A percentile compares a stretch with the other conserved stretches of the same genome.
These are phyloP conservation scores for Globisporangium takayamanum DNA, from an alignment of 352 stramenopile genomes.

Conservation along the genomic window DNA sequence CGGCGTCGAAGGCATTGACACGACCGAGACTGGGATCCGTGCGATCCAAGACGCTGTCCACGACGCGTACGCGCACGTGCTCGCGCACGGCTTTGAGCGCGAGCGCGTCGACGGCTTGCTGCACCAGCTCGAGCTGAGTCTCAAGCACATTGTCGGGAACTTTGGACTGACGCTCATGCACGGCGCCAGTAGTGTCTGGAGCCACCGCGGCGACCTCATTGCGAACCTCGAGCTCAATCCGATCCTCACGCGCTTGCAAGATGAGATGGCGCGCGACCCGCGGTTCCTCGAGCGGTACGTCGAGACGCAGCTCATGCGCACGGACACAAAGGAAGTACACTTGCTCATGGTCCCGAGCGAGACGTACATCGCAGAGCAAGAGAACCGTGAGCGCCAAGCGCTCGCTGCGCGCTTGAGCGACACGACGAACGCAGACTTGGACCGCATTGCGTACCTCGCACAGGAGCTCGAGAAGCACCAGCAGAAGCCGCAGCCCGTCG, in stretches of 20 bases:
- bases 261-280: conserved; percentile 54
- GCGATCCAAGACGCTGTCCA: conserved; percentile 54
- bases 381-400: conserved; percentile 35
- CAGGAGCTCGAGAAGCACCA: conserved; percentile 57
- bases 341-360: conserved; percentile 72
- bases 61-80: conserved; percentile 42
- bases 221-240: conserved; percentile 67
- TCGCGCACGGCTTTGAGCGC: conserved; percentile 64
- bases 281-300: conserved; percentile 66
- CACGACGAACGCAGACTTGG: conserved; percentile 45
- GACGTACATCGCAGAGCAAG: conserved; percentile 52
- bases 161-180: conserved; percentile 81
- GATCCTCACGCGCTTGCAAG: conserved; percentile 44
- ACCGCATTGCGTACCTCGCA: conserved; percentile 38
- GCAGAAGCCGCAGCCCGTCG: conserved; percentile 52
- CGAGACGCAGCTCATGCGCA: conserved; percentile 37
- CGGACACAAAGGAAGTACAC: conserved; percentile 47
- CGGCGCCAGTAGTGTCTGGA: conserved; percentile 60
- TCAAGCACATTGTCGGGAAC: conserved; percentile 81
- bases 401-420: conserved; percentile 39
- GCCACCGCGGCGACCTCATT: conserved; percentile 57
- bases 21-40: conserved; percentile 32
- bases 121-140: conserved; percentile 75
- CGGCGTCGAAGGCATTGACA: conserved; percentile 64
- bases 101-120: conserved; percentile 66